Evolutionary conservation across 805 yeast genomes (phyloP).

Genomic region (Metschnikowia lachancei): DNA sequence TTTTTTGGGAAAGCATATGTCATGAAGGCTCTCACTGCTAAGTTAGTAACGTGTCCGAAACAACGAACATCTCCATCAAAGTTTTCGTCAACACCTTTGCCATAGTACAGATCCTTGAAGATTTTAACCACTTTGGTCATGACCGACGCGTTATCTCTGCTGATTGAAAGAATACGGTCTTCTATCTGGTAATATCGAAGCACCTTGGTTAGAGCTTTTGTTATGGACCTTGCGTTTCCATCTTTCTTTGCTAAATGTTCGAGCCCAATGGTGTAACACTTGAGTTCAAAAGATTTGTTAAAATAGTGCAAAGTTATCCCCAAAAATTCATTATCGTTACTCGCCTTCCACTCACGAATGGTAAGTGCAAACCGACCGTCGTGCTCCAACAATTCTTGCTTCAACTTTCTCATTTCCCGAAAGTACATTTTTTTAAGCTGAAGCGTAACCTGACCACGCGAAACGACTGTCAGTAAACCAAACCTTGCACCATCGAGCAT

Average conservation of each 20-base stretch:
- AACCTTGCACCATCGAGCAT: slow-evolving; percentile 8
- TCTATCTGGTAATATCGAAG: slow-evolving; percentile 5
- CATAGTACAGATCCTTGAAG: slow-evolving; percentile 4
- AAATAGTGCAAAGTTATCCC: slow-evolving; percentile 6
- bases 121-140: slow-evolving; percentile 4
- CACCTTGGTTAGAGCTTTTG: slow-evolving; percentile 1
- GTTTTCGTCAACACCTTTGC: slow-evolving; percentile 2
- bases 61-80: slow-evolving; percentile 6
- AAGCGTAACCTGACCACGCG: slow-evolving; percentile 3
- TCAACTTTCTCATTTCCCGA: slow-evolving; percentile 3
- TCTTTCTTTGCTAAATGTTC: slow-evolving; percentile 6
- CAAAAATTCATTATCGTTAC: slow-evolving; percentile 2
- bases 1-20: slow-evolving; percentile 4
- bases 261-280: slow-evolving; percentile 6
- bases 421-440: slow-evolving; percentile 5
- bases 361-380: slow-evolving; percentile 8
- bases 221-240: background rate
- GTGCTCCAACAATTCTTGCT: background rate
- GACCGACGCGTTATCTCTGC: slow-evolving; percentile 5
- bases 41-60: slow-evolving; percentile 2
- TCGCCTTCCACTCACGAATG: slow-evolving; percentile 5
- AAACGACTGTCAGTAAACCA: slow-evolving; percentile 8
- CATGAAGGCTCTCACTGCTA: slow-evolving; percentile 7
- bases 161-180: slow-evolving; percentile 8
- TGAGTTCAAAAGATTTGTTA: slow-evolving; percentile 3